Evolutionary conservation across 1,284 basidiomycete species (phyloP), one percentile per base, ranked within the genome.

Genomic region (Schizopora paradoxa): DNA sequence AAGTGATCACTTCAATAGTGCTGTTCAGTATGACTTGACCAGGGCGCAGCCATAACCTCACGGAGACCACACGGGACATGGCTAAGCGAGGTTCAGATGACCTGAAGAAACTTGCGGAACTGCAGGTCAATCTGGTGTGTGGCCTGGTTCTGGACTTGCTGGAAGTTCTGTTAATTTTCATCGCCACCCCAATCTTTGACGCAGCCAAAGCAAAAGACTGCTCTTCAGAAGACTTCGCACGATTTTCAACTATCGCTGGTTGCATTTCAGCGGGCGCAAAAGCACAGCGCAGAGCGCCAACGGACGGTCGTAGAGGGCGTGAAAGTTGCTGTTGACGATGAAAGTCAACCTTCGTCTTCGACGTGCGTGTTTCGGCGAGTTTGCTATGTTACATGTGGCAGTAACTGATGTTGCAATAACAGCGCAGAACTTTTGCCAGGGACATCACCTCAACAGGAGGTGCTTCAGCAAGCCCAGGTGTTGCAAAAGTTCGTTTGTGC

Each of bases 11-110:
- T 47, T 38, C 43, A 21, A 21, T 14, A 28, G 21, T 28, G 41
- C 28, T 14, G 27, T 21, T 19, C 18, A 5, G 13, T 26, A n/a
- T 38, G 10, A 18, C 18, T 26, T 35, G 27, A 26, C 25, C 33
- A 19, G 21, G 21, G 38, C 34, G 22, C 48, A 80, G 85, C 33
- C 85, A 88, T 70, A 92, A 97, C 66, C 70, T 98, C 48, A 94
- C 91, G 1, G 95, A 98, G 60, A 82, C 91, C 26, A 98, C 95
- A 32, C 79, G 94, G 38, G 85, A 86, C 7, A 92, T 98, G 79
- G 86, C 91, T 29, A 98, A 97, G 68, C 84, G 91, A 49, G 88
- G 89, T 4, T 92, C 91, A 0, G 87, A 89, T 37, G 93, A 97
- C 58, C 67, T 98, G 61, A 97, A 96, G 79, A 82, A 79, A 54